Base-by-base conservation (phyloP, 1,284 basidiomycete genomes). In the Mycena sp. region DNA sequence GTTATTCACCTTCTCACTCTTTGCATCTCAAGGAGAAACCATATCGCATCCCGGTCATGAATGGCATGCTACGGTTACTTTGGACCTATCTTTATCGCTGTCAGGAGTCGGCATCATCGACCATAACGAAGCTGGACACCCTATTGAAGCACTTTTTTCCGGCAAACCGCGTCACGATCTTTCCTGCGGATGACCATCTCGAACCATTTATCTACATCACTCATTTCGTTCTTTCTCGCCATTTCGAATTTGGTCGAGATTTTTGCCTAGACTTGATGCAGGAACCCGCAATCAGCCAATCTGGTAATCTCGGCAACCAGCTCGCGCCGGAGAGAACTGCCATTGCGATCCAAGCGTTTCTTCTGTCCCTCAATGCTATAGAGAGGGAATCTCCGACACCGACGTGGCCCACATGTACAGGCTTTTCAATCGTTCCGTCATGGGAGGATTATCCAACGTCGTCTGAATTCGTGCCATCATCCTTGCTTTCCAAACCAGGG, bases 71-170 rank as follows among this genome's bases (percentile, higher is more conserved):
- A 62, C 90, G 95, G 5, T 77, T 98, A 30, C 79, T 97, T 26
- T 98, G 96, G 96, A 94, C 95, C 0, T 99, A 98, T 76, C 83
- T 98, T 23, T 96, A 95, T 73, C 91, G 96, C 19, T 97, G 95
- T 72, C 89, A 91, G 65, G 96, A 83, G 94, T 99, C 74, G 95
- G 95, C 74, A 88, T 96, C 65, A 89, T 96, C 76, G 87, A 98
- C 77, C 91, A 87, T 89, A 7, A 82, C 88, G 45, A 94, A 93
- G 70, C 79, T 99, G 35, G 96, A 98, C 67, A 79, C 78, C 0
- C 74, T 97, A 41, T 76, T 97, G 62, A 92, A 90, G 63, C 82
- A 89, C 58, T 91, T 95, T 78, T 96, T 98, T 75, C 92, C 95
- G 10, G 69, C 87, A 0, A 89, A 90, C 66, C 85, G 90, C 25